Evolutionary conservation across 2,329 filamentous ascomycete species (phyloP), one percentile per base, ranked within the genome.

Genomic region (Stromatinia cepivora): DNA sequence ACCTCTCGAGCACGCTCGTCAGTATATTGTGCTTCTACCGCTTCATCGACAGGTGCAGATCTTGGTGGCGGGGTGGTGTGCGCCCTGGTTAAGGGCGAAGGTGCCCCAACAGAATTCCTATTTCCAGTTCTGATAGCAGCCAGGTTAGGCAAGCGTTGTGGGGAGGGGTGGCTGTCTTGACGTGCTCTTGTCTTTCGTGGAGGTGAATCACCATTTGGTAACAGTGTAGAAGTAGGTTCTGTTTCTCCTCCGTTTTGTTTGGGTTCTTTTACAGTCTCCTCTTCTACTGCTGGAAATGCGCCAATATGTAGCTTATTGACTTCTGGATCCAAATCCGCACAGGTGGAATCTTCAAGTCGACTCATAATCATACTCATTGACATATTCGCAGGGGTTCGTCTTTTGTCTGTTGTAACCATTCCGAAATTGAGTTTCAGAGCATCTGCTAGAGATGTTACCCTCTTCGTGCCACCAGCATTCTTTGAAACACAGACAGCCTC

Each of bases 401-500:
- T 89, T 75, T 88, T 86, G 75, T 96, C 93, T 9, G 93, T 96
- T 3, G 92, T 96, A 68, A 99, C 93, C 78, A 99, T 93, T 74
- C 95, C 95, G 75, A 99, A 99, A 83, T 96, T 98, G 75, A 99
- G 87, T 84, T 98, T 98, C 75, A 99, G 82, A 3, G 93, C 93
- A 82, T 99, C 95, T 71, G 95, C 95, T 67, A 99, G 84, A 39
- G 94, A 97, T 20, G 95, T 99, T 52, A 98, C 95, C 73, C 95
- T 88, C 83, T 99, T 99, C 62, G 95, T 98, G 70, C 95, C 95
- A 69, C 95, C 95, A 1, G 95, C 92, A 78, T 99, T 99, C 84
- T 99, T 99, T 78, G 94, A 98, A 31, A 99, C 95, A 22, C 97
- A 94, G 9, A 99, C 95, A 13, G 93, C 93, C 75, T 97, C 90